Evolutionary conservation across 352 stramenopile species (phyloP).

Genomic region (Phytophthora aleatoria): DNA sequence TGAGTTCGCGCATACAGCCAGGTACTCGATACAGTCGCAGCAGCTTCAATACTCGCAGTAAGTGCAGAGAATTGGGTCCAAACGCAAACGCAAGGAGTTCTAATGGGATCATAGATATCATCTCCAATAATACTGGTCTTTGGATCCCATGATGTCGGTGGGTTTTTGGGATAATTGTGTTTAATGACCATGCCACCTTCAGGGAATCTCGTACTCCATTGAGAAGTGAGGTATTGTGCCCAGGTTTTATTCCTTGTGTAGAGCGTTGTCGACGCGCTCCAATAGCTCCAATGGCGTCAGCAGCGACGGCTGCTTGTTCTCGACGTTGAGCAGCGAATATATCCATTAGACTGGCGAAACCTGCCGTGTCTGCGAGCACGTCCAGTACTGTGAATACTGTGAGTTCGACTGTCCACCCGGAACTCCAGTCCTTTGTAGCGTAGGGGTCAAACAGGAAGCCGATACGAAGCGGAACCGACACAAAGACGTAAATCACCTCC

Average conservation of each 20-base stretch:
- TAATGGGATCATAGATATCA: slow-evolving; percentile 52
- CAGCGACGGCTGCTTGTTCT: slow-evolving; percentile 44
- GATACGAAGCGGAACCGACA: slow-evolving; percentile 66
- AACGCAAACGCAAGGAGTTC: slow-evolving; percentile 51
- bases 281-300: slow-evolving; percentile 22
- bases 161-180: slow-evolving; percentile 51
- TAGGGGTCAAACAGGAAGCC: slow-evolving; percentile 76
- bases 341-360: slow-evolving; percentile 49
- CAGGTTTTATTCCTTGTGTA: slow-evolving; percentile 11
- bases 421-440: slow-evolving; percentile 1
- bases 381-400: slow-evolving; percentile 57
- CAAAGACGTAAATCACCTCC: slow-evolving; percentile 56
- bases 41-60: slow-evolving; percentile 58
- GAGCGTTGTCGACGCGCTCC: slow-evolving; percentile 16
- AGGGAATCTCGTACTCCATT: slow-evolving; percentile 40
- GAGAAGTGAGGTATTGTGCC: slow-evolving; percentile 21
- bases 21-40: slow-evolving; percentile 59
- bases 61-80: slow-evolving; percentile 58
- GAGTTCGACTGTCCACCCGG: slow-evolving; percentile 51
- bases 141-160: slow-evolving; percentile 40
- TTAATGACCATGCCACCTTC: slow-evolving; percentile 62
- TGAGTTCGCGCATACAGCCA: slow-evolving; percentile 51
- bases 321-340: slow-evolving; percentile 52
- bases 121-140: slow-evolving; percentile 47
- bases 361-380: slow-evolving; percentile 51